Evolutionary conservation across 2,329 filamentous ascomycete species (phyloP), one percentile per base, ranked within the genome.

Genomic region (Elsinoe australis): DNA sequence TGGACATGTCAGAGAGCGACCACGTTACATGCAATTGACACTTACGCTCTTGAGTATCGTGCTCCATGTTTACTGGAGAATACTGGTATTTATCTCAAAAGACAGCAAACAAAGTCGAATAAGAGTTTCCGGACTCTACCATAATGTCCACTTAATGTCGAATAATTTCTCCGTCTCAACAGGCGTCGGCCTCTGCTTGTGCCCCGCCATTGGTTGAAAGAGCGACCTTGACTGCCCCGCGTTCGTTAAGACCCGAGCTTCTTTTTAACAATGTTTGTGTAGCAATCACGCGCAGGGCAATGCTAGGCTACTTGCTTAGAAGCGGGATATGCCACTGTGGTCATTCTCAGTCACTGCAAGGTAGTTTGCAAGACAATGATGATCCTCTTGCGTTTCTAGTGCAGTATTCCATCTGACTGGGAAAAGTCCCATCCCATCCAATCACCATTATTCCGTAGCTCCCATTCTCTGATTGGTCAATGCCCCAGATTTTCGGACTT

Each of bases 11-110:
- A 56, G 53, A 53, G 50, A 19, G 33, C 42, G 38, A 14, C 15
- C 19, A 26, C 5, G 12, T 17, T 19, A 26, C n/a, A 3, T 2
- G 4, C 6, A 28, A 24, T 21, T 28, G 26, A 4, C 18, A 64
- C 82, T 61, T 69, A 88, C 85, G 75, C 39, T 75, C 85, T 67
- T 85, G 82, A 6, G 83, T 78, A 60, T 88, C 85, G 68, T 76
- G 75, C 64, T 87, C 83, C 84, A 88, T 88, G 5, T 52, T 58
- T n/a, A n/a, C n/a, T n/a, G n/a, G n/a, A n/a, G n/a, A n/a, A n/a
- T n/a, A n/a, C n/a, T n/a, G n/a, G n/a, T n/a, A n/a, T n/a, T n/a
- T n/a, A n/a, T n/a, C n/a, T n/a, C n/a, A n/a, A n/a, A n/a, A n/a
- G n/a, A n/a, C n/a, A n/a, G n/a, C n/a, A n/a, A n/a, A n/a, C n/a